phyloP scores from a whole-genome alignment of 495 filamentous ascomycete species.

The Gamarada debralockiae region DNA sequence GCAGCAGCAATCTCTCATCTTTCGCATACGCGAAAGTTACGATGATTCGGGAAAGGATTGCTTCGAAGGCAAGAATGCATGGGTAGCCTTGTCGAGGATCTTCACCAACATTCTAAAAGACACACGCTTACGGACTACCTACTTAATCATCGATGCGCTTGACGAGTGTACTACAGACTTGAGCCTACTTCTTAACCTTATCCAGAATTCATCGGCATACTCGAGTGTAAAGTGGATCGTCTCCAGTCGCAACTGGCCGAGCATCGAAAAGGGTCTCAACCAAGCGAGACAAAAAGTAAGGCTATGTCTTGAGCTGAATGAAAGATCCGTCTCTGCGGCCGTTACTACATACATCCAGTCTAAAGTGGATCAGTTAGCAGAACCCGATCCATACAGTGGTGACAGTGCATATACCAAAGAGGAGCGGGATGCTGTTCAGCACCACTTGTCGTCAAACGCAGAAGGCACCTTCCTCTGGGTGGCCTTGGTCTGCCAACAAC shows the following conservation, averaged over 20 bases:
- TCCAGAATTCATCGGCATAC: slow-evolving; percentile 3
- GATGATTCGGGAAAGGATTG: slow-evolving; percentile 18
- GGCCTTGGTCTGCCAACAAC: no score
- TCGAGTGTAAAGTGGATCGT: slow-evolving; percentile 29
- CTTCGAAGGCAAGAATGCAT: slow-evolving; percentile 29
- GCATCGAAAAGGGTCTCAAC: slow-evolving; percentile 17
- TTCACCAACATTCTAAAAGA: slow-evolving; percentile 29
- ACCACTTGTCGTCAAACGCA: no score
- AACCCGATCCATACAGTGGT: slow-evolving; percentile 23
- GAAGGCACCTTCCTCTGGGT: no score
- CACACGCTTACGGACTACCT: slow-evolving; percentile 8
- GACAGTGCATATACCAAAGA: no score
- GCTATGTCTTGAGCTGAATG: slow-evolving; percentile 31
- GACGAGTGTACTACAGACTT: slow-evolving; percentile 37
- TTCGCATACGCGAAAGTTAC: slow-evolving; percentile 17
- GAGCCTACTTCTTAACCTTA: slow-evolving; percentile 1
- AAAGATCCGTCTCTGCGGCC: slow-evolving; percentile 21
- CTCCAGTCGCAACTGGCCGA: slow-evolving; percentile 26
- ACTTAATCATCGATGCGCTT: no score
- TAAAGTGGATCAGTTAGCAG: slow-evolving; percentile 14
- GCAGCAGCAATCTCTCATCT: slow-evolving; percentile 12
- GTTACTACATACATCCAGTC: slow-evolving; percentile 23
- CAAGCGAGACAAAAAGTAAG: neutral
- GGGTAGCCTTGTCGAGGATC: slow-evolving; percentile 24
- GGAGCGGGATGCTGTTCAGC: no score